Conservation (phyloP, 352 stramenopile species). For the Phytophthora idaei region DNA sequence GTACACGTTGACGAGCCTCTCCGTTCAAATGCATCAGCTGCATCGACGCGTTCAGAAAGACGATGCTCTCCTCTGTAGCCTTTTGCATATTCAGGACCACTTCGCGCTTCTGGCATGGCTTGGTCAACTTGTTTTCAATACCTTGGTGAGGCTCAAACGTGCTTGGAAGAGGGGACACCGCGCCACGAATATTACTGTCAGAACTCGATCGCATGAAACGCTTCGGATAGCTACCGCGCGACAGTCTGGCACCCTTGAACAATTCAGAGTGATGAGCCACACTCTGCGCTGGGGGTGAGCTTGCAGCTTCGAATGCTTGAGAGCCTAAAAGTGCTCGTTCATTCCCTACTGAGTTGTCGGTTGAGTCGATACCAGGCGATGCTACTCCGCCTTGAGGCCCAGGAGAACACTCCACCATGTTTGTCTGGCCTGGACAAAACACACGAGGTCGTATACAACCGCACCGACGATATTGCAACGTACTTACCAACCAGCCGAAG, state of each 20-base stretch:
- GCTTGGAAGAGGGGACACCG: conserved; percentile 22
- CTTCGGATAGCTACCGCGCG: conserved; percentile 2
- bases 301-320: background rate
- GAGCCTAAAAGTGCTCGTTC: background rate
- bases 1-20: conserved; percentile 57
- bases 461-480: conserved; percentile 13
- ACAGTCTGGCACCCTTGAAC: background rate
- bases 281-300: no score
- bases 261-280: no score
- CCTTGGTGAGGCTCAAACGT: conserved; percentile 1
- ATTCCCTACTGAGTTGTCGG: background rate
- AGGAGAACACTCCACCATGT: conserved; percentile 28
- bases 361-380: conserved; percentile 12
- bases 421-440: conserved; percentile 18
- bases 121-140: background rate
- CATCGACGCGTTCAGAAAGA: conserved; percentile 66
- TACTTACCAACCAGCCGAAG: conserved; percentile 17
- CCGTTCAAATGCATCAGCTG: conserved; percentile 71
- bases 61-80: conserved; percentile 28
- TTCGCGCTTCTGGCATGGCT: background rate
- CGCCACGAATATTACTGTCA: conserved; percentile 29
- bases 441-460: conserved; percentile 26
- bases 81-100: background rate
- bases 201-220: conserved; percentile 43
- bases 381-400: conserved; percentile 5